These are phyloP conservation scores for Dendrocalamus sinicus DNA, from an alignment of 176 grass and related monocot species.

Conservation along the genomic window DNA sequence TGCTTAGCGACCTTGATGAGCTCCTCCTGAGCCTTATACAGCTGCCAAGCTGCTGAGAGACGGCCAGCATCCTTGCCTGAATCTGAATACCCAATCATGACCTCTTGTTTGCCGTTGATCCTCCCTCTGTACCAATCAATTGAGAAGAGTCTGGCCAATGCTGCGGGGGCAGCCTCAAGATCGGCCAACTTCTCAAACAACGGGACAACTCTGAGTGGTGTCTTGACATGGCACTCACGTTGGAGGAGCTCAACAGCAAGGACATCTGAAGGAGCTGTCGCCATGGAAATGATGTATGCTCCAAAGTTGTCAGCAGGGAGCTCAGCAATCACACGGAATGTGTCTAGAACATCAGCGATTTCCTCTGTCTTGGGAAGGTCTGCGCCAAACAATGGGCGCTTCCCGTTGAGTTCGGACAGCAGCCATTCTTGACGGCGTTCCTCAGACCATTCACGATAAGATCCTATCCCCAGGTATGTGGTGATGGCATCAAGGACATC, in stretches of 20 bases:
- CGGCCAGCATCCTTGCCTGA: slow-evolving; percentile 85
- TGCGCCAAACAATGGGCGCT: slow-evolving; percentile 68
- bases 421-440: slow-evolving; percentile 75
- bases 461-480: slow-evolving; percentile 68
- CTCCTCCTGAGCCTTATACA: slow-evolving; percentile 88
- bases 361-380: slow-evolving; percentile 80
- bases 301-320: slow-evolving; percentile 80
- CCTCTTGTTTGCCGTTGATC: slow-evolving; percentile 79
- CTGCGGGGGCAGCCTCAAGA: slow-evolving; percentile 73
- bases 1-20: slow-evolving; percentile 77
- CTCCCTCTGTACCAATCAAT: slow-evolving; percentile 70
- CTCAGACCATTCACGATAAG: slow-evolving; percentile 74
- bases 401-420: slow-evolving; percentile 76
- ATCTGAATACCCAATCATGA: slow-evolving; percentile 91
- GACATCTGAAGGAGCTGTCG: slow-evolving; percentile 77
- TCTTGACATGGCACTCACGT: slow-evolving; percentile 75
- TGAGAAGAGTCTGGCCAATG: slow-evolving; percentile 68
- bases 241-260: slow-evolving; percentile 80
- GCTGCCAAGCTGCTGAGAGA: slow-evolving; percentile 77
- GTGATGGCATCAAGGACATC: slow-evolving; percentile 82
- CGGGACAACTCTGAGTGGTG: slow-evolving; percentile 74
- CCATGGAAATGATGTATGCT: slow-evolving; percentile 84
- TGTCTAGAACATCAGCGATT: slow-evolving; percentile 72
- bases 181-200: slow-evolving; percentile 81
- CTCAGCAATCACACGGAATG: slow-evolving; percentile 72